A percentile compares a stretch with the other conserved stretches of the same genome.
Conservation (phyloP, 805 yeast genomes). For the Saturnispora saitoi region DNA sequence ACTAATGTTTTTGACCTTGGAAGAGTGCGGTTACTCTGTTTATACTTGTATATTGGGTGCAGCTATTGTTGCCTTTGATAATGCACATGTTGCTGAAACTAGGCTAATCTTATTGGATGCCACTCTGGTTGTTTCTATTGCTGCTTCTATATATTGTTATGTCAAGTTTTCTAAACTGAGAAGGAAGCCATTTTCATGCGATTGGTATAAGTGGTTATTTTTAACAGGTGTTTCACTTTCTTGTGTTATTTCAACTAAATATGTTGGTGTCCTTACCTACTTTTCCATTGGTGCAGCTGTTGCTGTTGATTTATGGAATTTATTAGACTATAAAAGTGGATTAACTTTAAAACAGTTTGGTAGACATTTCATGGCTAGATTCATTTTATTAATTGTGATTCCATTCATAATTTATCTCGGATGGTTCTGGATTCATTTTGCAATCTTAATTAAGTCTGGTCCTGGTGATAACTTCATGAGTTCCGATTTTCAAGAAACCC, state of each 20-base stretch:
- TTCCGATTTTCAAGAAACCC: slow-evolving; percentile 87
- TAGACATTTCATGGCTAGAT: slow-evolving; percentile 69
- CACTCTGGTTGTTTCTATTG: slow-evolving; percentile 75
- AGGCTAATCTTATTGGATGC: slow-evolving; percentile 89
- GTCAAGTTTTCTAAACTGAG: slow-evolving; percentile 71
- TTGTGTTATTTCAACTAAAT: slow-evolving; percentile 89
- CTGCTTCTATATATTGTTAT: slow-evolving; percentile 68
- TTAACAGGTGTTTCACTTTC: slow-evolving; percentile 82
- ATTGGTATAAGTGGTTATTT: slow-evolving; percentile 86
- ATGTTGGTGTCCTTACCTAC: slow-evolving; percentile 92
- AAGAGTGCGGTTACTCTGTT: slow-evolving; percentile 73
- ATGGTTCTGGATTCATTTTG: slow-evolving; percentile 91
- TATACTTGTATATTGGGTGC: slow-evolving; percentile 74
- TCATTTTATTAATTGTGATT: slow-evolving; percentile 58
- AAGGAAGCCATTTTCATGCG: slow-evolving; percentile 48
- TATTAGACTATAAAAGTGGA: slow-evolving; percentile 66
- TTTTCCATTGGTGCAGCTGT: slow-evolving; percentile 85
- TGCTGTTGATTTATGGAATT: slow-evolving; percentile 75
- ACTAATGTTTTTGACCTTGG: slow-evolving; percentile 71
- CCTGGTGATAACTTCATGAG: slow-evolving; percentile 96
- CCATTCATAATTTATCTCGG: slow-evolving; percentile 77
- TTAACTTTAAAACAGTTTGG: slow-evolving; percentile 46
- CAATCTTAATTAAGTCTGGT: slow-evolving; percentile 75
- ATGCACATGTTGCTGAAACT: slow-evolving; percentile 85
- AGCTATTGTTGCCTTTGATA: slow-evolving; percentile 70